Evolutionary conservation across 768 basidiomycete genomes (phyloP), one percentile per base, ranked within the genome.

Genomic region (Rubroboletus satanas): DNA sequence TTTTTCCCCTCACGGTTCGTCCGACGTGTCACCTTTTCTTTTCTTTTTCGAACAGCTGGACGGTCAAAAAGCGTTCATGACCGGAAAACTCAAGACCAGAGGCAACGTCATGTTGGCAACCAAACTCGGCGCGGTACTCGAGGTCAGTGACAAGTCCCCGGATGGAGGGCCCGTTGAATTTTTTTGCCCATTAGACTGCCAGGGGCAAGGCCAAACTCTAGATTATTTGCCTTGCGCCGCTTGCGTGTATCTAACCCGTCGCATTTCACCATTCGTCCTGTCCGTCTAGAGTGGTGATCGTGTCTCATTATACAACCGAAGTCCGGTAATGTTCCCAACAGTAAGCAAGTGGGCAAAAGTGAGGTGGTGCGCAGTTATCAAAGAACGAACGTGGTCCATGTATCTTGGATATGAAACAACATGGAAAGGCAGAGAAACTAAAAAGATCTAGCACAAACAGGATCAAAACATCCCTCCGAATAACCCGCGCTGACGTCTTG

Each of bases 1-100:
- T 59, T 15, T 8, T n/a, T 36, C 8, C 36, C 39, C 28, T 4
- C 11, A 36, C 7, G 33, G 32, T 2, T 42, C 23, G 32, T 38
- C 47, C 43, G 26, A 42, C 42, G 9, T 4, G 23, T 11, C 18
- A 9, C 7, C 3, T 14, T 7, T 15, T 3, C 23, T 33, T 18
- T 33, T 33, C 21, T 21, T 37, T 17, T 44, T 46, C 29, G 8
- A 29, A 33, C 58, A 92, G 87, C 75, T 88, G 43, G 92, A 90
- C 63, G 93, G 91, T 18, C 94, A 97, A 73, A 94, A 93, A 68
- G 93, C 93, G 21, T 97, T 94, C 77, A 92, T 98, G 90, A 90
- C 89, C 7, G 94, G 94, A 29, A 90, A 90, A 67, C 82, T 97
- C 47, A 96, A 95, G 82, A 88, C 90, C 15, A 88, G 82, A 69